These are phyloP conservation scores for Cladophialophora bantiana DNA, from an alignment of 2,329 filamentous ascomycete species.

Conservation along the genomic window DNA sequence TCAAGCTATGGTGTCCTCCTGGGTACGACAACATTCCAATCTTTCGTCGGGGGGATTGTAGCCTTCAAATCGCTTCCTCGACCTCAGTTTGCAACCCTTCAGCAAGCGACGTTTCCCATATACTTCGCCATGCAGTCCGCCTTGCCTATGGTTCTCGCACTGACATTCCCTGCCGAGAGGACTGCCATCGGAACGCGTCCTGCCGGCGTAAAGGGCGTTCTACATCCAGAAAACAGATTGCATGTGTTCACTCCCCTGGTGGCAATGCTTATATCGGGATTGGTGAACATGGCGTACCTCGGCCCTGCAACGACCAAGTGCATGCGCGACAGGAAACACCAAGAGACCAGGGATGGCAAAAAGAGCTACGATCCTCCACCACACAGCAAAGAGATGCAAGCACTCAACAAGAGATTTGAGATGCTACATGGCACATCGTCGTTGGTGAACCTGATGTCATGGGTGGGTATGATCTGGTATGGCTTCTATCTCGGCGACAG, in stretches of 20 bases:
- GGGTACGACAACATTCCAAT: constrained; percentile 86
- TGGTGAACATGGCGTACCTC: constrained; percentile 73
- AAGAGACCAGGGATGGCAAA: constrained; percentile 90
- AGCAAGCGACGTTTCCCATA: constrained; percentile 80
- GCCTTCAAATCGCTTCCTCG: constrained; percentile 79
- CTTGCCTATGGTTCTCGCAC: constrained; percentile 73
- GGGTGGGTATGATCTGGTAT: constrained; percentile 76
- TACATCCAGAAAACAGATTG: constrained; percentile 68
- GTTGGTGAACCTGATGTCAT: constrained; percentile 75
- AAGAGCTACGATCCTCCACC: constrained; percentile 79
- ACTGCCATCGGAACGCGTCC: constrained; percentile 46
- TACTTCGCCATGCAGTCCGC: constrained; percentile 87
- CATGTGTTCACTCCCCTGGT: constrained; percentile 72
- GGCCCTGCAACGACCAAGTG: constrained; percentile 77
- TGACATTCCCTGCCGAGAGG: constrained; percentile 77
- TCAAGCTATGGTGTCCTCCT: constrained; percentile 84
- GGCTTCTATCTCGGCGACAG: constrained; percentile 74
- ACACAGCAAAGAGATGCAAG: constrained; percentile 83
- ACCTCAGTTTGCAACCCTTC: constrained; percentile 80
- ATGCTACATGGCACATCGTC: constrained; percentile 82
- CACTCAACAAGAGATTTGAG: constrained; percentile 78
- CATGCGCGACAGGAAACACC: constrained; percentile 77
- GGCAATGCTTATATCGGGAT: constrained; percentile 72
- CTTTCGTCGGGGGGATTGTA: constrained; percentile 70
- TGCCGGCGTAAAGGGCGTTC: constrained; percentile 61